These are phyloP conservation scores for Thozetella sp. DNA, from an alignment of 495 filamentous ascomycete species.

Conservation along the genomic window DNA sequence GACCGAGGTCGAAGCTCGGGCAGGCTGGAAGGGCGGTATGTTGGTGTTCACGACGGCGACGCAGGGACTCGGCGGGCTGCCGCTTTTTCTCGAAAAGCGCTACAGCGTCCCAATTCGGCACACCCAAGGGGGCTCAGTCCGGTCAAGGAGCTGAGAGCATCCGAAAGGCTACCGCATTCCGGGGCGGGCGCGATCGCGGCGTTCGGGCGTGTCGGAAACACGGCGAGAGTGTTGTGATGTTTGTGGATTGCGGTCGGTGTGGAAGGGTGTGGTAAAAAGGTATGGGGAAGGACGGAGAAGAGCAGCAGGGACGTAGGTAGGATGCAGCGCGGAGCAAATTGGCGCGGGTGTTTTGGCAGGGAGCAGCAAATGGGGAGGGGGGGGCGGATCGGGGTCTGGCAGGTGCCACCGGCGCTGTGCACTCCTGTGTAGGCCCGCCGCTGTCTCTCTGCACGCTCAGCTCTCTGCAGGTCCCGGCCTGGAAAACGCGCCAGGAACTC, in stretches of 20 bases:
- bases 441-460: background rate
- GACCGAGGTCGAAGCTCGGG: conserved; percentile 6
- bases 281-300: background rate
- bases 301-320: background rate
- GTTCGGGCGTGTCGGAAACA: conserved; percentile 16
- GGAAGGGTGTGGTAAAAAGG: conserved; percentile 2
- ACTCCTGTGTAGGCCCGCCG: background rate
- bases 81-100: conserved; percentile 3
- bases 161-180: conserved; percentile 54
- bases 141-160: conserved; percentile 53
- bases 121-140: conserved; percentile 46
- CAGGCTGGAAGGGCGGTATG: conserved; percentile 5
- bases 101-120: background rate
- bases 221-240: background rate
- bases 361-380: background rate
- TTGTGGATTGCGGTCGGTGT: conserved; percentile 3
- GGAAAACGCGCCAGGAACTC: conserved; percentile 1
- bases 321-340: background rate
- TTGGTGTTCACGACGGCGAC: conserved; percentile 4
- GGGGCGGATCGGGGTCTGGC: background rate
- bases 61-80: conserved; percentile 6
- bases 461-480: background rate
- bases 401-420: conserved; percentile 1
- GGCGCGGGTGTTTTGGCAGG: background rate
- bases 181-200: conserved; percentile 12